These are phyloP conservation scores for Lentinula edodes DNA, from an alignment of 768 basidiomycete genomes.

Conservation along the genomic window DNA sequence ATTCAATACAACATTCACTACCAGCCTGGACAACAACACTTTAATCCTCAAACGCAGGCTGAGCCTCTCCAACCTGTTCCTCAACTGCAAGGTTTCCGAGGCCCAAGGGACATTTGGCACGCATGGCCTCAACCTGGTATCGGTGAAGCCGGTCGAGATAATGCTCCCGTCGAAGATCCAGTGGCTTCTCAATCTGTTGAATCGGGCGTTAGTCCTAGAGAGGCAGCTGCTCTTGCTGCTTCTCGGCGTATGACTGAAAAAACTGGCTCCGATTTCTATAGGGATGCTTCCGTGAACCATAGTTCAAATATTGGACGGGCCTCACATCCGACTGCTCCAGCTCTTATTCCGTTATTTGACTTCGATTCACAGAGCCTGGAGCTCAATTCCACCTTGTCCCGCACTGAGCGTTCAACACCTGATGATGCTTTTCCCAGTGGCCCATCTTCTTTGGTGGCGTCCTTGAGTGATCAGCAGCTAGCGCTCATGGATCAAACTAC, in stretches of 20 bases:
- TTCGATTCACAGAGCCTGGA: slow-evolving; percentile 9
- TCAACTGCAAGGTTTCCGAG: slow-evolving; percentile 55
- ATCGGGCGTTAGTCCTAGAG: slow-evolving; percentile 24
- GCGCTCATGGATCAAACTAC: slow-evolving; percentile 60
- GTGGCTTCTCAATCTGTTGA: slow-evolving; percentile 1
- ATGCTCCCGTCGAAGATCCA: neutral
- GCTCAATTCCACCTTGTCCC: neutral
- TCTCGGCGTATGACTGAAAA: slow-evolving; percentile 40
- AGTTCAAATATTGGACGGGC: neutral
- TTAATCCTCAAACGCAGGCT: slow-evolving; percentile 24
- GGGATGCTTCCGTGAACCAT: neutral
- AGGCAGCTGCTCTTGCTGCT: slow-evolving; percentile 66
- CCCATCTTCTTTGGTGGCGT: slow-evolving; percentile 35
- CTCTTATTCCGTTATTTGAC: slow-evolving; percentile 38
- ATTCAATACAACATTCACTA: slow-evolving; percentile 65
- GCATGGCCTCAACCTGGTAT: slow-evolving; percentile 40
- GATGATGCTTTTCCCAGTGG: neutral
- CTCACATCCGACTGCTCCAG: slow-evolving; percentile 10
- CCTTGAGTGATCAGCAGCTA: slow-evolving; percentile 58
- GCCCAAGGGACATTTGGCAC: slow-evolving; percentile 62
- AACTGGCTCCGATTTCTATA: neutral
- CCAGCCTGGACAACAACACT: slow-evolving; percentile 29
- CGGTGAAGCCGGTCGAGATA: neutral
- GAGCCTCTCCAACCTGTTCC: slow-evolving; percentile 41
- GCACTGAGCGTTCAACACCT: neutral